A percentile compares a stretch with the other conserved stretches of the same genome.
These are phyloP conservation scores for Ziziphus jujuba DNA, from an alignment of 306 rosid genomes.

Conservation along the genomic window DNA sequence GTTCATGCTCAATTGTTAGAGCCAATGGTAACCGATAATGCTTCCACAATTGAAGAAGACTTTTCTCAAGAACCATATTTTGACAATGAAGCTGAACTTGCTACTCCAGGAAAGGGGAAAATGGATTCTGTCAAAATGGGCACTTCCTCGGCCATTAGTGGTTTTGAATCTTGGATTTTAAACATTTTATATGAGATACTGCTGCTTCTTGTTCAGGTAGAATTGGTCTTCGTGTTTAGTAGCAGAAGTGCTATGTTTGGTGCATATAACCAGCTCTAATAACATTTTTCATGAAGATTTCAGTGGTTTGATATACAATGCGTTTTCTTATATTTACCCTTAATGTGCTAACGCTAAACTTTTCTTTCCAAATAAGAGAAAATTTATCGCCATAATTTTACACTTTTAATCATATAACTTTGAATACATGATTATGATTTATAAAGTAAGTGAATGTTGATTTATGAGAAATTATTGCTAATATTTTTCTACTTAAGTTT, in stretches of 20 bases:
- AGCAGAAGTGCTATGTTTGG: neutral
- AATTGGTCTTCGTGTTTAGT: conserved; percentile 15
- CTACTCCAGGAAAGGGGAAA: conserved; percentile 54
- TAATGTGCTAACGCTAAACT: neutral
- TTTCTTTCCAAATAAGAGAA: neutral
- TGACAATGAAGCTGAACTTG: conserved; percentile 64
- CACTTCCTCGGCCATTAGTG: conserved; percentile 59
- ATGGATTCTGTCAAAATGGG: conserved; percentile 48
- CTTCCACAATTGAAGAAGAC: conserved; percentile 83
- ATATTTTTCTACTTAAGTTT: too few species aligned
- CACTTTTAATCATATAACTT: too few species aligned
- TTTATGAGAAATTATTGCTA: too few species aligned
- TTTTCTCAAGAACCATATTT: conserved; percentile 79
- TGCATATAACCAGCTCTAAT: conserved; percentile 6
- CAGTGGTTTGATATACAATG: neutral
- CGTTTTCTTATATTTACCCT: neutral
- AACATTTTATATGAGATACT: conserved; percentile 82
- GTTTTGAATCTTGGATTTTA: conserved; percentile 87
- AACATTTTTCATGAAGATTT: neutral
- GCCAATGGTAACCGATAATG: conserved; percentile 64
- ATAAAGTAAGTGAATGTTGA: too few species aligned
- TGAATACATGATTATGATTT: too few species aligned
- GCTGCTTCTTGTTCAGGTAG: conserved; percentile 98
- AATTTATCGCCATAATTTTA: neutral
- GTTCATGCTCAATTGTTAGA: conserved; percentile 97